Evolutionary conservation across 176 grass and related monocot genomes (phyloP).

Genomic region (Miscanthus lutarioriparius): DNA sequence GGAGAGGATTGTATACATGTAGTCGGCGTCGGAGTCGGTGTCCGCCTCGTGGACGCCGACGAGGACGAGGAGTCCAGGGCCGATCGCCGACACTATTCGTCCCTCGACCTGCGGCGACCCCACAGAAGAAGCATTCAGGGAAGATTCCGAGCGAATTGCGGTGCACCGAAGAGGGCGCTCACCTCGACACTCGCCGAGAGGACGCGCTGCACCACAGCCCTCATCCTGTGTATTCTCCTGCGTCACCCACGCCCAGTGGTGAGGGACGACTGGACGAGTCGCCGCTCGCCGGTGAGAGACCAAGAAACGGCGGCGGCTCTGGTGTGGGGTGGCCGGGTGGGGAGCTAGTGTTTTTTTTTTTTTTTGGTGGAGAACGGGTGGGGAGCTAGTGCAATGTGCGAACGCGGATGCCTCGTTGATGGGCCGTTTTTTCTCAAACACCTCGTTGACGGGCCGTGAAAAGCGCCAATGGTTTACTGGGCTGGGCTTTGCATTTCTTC

Average conservation of each 20-base stretch:
- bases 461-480: too few relatives aligned
- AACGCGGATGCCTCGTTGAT: too few relatives aligned
- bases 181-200: constrained; percentile 94
- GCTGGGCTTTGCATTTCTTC: too few relatives aligned
- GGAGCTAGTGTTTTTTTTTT: too few relatives aligned
- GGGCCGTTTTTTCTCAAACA: too few relatives aligned
- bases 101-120: constrained; percentile 72
- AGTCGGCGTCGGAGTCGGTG: constrained; percentile 69
- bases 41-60: constrained; percentile 85
- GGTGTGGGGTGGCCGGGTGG: too few relatives aligned
- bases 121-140: constrained; percentile 28
- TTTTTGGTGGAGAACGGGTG: too few relatives aligned
- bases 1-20: constrained; percentile 51
- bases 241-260: background rate
- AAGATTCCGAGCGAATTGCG: constrained; percentile 17
- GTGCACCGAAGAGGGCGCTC: background rate
- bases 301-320: too few relatives aligned
- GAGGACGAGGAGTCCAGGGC: constrained; percentile 82
- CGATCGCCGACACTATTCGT: constrained; percentile 82
- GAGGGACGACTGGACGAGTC: background rate
- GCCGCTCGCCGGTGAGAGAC: constrained; percentile 29
- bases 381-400: too few relatives aligned
- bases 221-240: constrained; percentile 47
- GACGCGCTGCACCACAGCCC: constrained; percentile 91
- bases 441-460: too few relatives aligned